phyloP scores from a whole-genome alignment of 352 stramenopile genomes.

The Globisporangium takayamanum region DNA sequence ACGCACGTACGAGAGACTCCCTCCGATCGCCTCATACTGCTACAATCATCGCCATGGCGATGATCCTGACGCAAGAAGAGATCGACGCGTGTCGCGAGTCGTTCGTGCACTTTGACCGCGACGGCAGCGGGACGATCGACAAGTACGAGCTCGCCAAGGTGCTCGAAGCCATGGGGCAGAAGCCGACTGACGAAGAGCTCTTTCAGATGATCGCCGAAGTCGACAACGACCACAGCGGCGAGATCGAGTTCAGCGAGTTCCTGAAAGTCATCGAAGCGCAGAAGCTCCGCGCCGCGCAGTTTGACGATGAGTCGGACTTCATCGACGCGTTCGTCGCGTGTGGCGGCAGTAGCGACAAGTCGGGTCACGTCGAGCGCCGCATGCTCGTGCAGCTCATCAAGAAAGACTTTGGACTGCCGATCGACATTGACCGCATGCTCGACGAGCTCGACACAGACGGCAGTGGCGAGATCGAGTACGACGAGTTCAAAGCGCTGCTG shows the following conservation, averaged over 20 bases:
- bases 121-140: constrained; percentile 94
- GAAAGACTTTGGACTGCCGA: constrained; percentile 93
- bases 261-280: constrained; percentile 96
- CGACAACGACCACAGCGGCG: constrained; percentile 89
- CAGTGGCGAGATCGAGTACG: constrained; percentile 94
- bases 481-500: constrained; percentile 93
- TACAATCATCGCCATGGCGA: constrained; percentile 24
- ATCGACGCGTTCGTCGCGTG: constrained; percentile 96
- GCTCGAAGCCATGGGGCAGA: constrained; percentile 96
- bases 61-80: constrained; percentile 93
- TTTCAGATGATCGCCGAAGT: constrained; percentile 97
- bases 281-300: constrained; percentile 92
- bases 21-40: not conserved
- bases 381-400: constrained; percentile 94
- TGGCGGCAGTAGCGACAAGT: constrained; percentile 88
- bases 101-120: constrained; percentile 97
- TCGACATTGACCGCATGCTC: constrained; percentile 96
- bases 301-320: constrained; percentile 96
- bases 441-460: constrained; percentile 94
- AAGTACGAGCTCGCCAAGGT: constrained; percentile 92
- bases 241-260: constrained; percentile 97
- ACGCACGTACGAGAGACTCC: not conserved
- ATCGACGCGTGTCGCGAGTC: constrained; percentile 95
- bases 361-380: constrained; percentile 84
- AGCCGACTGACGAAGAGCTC: constrained; percentile 95